phyloP scores from a whole-genome alignment of 2,329 filamentous ascomycete species.

The Rhytidhysteron rufulum region DNA sequence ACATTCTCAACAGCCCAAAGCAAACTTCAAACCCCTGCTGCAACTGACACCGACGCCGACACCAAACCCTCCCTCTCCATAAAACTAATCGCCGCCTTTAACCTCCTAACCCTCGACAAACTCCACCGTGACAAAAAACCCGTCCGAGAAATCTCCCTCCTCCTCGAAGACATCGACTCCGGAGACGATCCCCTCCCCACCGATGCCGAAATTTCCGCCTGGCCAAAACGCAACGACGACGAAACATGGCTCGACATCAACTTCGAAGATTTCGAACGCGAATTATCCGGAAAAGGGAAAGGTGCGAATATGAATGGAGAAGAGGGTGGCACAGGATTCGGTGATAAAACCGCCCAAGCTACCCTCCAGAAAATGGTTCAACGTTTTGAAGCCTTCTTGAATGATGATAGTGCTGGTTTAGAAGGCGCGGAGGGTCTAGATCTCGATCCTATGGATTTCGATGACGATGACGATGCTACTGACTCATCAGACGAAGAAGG shows the following conservation, averaged over 20 bases:
- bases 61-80: conserved; percentile 66
- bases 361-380: conserved; percentile 88
- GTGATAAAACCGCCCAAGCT: conserved; percentile 63
- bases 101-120: conserved; percentile 72
- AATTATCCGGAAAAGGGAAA: conserved; percentile 56
- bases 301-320: conserved; percentile 1
- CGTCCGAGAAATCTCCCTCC: conserved; percentile 70
- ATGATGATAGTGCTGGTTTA: conserved; percentile 75
- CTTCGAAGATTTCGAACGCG: conserved; percentile 81
- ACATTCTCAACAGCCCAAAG: conserved; percentile 48
- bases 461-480: conserved; percentile 45
- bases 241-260: conserved; percentile 92
- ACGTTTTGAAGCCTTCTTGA: conserved; percentile 87
- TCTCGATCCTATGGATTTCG: conserved; percentile 65
- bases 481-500: conserved; percentile 42
- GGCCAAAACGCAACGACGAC: conserved; percentile 72
- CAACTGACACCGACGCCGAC: conserved; percentile 19
- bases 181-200: conserved; percentile 70
- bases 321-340: conserved; percentile 44
- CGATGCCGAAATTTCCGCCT: conserved; percentile 67
- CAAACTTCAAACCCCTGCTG: conserved; percentile 20
- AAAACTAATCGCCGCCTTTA: conserved; percentile 86
- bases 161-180: conserved; percentile 70
- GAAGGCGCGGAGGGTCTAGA: conserved; percentile 70
- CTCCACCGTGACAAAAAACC: conserved; percentile 64